Percentiles rank a stretch among this genome's conserved stretches.
These are phyloP conservation scores for Xylaria sp. DNA, from an alignment of 2,329 filamentous ascomycete species.

Conservation along the genomic window DNA sequence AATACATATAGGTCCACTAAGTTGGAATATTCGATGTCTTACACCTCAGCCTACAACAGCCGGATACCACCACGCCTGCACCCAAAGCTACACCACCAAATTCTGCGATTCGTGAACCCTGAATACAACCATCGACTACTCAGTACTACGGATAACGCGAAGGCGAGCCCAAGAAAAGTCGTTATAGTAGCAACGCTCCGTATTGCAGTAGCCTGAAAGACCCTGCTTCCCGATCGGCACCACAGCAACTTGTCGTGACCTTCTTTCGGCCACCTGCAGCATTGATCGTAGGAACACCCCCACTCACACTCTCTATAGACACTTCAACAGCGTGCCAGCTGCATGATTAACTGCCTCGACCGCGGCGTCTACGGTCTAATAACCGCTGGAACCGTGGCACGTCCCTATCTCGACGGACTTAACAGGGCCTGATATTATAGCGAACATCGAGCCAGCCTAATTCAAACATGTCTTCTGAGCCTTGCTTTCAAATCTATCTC, in stretches of 20 bases:
- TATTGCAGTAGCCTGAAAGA: constrained; percentile 22
- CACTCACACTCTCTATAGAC: constrained; percentile 34
- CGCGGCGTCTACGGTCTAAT: constrained; percentile 18
- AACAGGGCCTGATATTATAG: constrained; percentile 6
- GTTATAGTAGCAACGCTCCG: constrained; percentile 1
- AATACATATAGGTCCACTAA: not conserved
- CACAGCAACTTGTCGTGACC: constrained; percentile 24
- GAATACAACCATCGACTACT: constrained; percentile 7
- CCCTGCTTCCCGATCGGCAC: constrained; percentile 35
- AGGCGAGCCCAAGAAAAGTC: constrained; percentile 6
- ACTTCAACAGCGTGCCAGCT: constrained; percentile 24
- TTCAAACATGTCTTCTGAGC: not conserved
- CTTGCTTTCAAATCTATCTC: not conserved
- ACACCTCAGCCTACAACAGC: constrained; percentile 19
- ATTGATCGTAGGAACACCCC: constrained; percentile 28
- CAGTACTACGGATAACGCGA: not conserved
- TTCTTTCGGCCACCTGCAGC: constrained; percentile 37
- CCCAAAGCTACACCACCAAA: constrained; percentile 12
- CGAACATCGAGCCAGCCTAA: constrained; percentile 7
- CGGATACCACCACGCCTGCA: constrained; percentile 14
- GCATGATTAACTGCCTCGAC: constrained; percentile 20
- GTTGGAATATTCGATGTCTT: constrained; percentile 11
- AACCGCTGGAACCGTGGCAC: constrained; percentile 29
- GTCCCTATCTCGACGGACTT: constrained; percentile 6
- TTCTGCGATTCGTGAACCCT: constrained; percentile 6